Conservation (phyloP, 1,139 yeast species). For the Yamadazyma spencermartinsiae region DNA sequence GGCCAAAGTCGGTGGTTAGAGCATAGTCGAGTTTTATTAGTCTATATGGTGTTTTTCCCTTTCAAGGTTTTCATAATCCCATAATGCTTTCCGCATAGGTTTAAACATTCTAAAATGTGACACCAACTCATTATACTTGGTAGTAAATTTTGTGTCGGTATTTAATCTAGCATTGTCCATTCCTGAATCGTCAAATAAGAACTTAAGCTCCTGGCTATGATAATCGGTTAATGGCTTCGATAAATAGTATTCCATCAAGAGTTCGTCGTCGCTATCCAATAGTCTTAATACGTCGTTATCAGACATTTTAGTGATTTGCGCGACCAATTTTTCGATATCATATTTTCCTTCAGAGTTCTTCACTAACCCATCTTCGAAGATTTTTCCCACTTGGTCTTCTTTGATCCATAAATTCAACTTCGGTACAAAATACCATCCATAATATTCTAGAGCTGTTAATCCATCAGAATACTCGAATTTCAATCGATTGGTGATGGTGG, state of each 20-base stretch:
- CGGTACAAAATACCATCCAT: conserved; percentile 25
- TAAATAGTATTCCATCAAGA: conserved; percentile 31
- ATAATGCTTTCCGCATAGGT: conserved; percentile 26
- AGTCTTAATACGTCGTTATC: conserved; percentile 20
- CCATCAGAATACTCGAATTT: conserved; percentile 27
- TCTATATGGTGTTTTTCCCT: conserved; percentile 16
- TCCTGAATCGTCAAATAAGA: conserved; percentile 23
- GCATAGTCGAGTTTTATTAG: neutral
- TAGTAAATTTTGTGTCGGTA: conserved; percentile 10
- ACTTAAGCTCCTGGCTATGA: conserved; percentile 27
- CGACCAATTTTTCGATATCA: conserved; percentile 19
- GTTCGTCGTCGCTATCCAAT: conserved; percentile 26
- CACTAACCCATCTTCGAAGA: conserved; percentile 9
- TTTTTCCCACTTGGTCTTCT: conserved; percentile 13
- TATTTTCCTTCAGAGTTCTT: conserved; percentile 12
- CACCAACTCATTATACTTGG: conserved; percentile 21
- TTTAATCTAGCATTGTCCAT: conserved; percentile 19
- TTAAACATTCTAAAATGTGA: conserved; percentile 22
- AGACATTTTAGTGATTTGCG: conserved; percentile 19
- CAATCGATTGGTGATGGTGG: conserved; percentile 24
- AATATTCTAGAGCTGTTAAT: conserved; percentile 14
- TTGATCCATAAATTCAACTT: conserved; percentile 30
- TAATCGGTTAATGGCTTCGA: conserved; percentile 29
- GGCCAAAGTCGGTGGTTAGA: no score
- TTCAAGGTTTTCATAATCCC: conserved; percentile 25